Conservation (phyloP, 495 filamentous ascomycete species). For the Oleoguttula mirabilis region DNA sequence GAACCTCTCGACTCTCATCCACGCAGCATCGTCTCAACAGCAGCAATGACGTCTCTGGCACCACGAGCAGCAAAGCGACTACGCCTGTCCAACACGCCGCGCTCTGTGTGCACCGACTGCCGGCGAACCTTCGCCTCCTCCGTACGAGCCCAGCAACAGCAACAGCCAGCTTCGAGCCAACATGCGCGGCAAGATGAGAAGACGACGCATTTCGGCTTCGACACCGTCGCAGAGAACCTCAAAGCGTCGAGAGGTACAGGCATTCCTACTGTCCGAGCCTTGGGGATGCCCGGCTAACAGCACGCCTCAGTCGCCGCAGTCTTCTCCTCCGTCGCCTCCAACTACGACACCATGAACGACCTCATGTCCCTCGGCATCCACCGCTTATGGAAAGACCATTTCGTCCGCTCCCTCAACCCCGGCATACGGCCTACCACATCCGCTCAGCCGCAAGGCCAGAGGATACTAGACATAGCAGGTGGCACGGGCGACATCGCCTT, state of each 20-base stretch:
- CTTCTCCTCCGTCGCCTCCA: constrained; percentile 89
- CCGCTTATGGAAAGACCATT: constrained; percentile 96
- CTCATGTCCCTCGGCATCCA: constrained; percentile 97
- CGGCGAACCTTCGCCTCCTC: constrained; percentile 42
- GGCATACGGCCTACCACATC: constrained; percentile 50
- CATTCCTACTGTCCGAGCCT: background rate
- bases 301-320: constrained; percentile 57
- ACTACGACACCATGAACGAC: constrained; percentile 96
- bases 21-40: too few relatives aligned
- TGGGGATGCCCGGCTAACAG: background rate
- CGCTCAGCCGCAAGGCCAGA: constrained; percentile 41
- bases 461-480: constrained; percentile 92
- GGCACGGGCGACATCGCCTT: constrained; percentile 98
- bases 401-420: constrained; percentile 83
- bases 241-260: constrained; percentile 61
- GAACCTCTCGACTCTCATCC: too few relatives aligned
- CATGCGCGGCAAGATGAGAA: constrained; percentile 32
- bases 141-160: constrained; percentile 33
- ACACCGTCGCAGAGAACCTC: constrained; percentile 68
- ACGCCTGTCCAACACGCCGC: background rate
- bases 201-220: constrained; percentile 91
- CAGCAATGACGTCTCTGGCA: constrained; percentile 9
- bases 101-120: constrained; percentile 10
- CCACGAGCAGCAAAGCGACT: constrained; percentile 11
- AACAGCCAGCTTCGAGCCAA: constrained; percentile 22